These are phyloP conservation scores for Oehlia diaphana DNA, from an alignment of 192 early-diverging fungal genomes.

Conservation along the genomic window DNA sequence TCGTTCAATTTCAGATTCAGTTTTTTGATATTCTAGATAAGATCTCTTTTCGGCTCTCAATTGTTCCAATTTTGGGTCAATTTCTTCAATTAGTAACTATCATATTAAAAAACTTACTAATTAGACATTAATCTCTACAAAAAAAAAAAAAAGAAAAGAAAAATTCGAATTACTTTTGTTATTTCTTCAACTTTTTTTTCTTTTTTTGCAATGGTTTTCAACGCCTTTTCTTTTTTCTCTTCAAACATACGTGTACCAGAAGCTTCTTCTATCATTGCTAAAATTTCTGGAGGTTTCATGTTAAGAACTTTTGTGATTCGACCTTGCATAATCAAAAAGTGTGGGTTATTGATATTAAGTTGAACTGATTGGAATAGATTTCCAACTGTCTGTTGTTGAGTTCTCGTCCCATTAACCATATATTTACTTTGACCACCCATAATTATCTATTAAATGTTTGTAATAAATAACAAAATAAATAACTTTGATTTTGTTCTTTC, in stretches of 20 bases:
- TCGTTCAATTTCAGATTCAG: constrained; percentile 86
- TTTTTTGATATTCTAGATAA: constrained; percentile 92
- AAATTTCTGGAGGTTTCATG: constrained; percentile 96
- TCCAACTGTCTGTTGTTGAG: constrained; percentile 85
- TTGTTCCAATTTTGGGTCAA: constrained; percentile 90
- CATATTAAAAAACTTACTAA: not conserved
- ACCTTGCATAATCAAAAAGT: constrained; percentile 99
- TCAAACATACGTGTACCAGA: constrained; percentile 99
- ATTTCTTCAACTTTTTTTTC: constrained; percentile 95
- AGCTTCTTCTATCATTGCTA: constrained; percentile 99
- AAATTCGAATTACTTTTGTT: constrained; percentile 46
- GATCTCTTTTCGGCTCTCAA: constrained; percentile 82
- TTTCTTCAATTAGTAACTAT: constrained; percentile 83
- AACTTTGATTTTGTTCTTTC: no score
- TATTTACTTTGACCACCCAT: constrained; percentile 96
- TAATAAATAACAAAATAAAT: no score
- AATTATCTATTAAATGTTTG: constrained; percentile 47
- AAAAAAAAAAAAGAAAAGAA: no score
- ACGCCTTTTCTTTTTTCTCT: constrained; percentile 94
- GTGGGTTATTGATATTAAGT: constrained; percentile 98
- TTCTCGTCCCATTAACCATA: constrained; percentile 91
- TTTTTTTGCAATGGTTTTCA: constrained; percentile 92
- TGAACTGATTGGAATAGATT: constrained; percentile 96
- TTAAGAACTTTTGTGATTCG: constrained; percentile 99
- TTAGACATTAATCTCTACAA: not conserved